These are phyloP conservation scores for Rhinocladiella mackenziei DNA, from an alignment of 2,329 filamentous ascomycete genomes.

Conservation along the genomic window DNA sequence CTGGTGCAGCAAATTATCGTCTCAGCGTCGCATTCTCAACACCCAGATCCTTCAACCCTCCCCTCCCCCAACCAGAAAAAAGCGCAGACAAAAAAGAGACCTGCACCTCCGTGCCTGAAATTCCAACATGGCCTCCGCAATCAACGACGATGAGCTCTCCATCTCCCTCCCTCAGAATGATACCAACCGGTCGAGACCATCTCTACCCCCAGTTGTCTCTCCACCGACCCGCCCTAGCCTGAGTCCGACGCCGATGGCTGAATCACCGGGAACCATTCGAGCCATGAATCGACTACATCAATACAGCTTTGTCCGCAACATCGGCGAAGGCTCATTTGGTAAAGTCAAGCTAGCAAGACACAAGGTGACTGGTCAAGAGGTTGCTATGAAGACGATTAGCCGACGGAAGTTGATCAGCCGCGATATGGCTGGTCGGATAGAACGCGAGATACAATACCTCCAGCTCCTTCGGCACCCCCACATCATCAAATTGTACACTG, in stretches of 20 bases:
- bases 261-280: slow-evolving; percentile 47
- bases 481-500: slow-evolving; percentile 98
- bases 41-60: neutral
- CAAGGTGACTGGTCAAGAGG: slow-evolving; percentile 85
- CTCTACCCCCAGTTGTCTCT: slow-evolving; percentile 27
- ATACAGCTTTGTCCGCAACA: slow-evolving; percentile 83
- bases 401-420: slow-evolving; percentile 92
- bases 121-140: slow-evolving; percentile 35
- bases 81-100: too few relatives aligned
- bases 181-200: slow-evolving; percentile 25
- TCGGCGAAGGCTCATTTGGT: slow-evolving; percentile 95
- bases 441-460: slow-evolving; percentile 96
- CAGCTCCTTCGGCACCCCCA: slow-evolving; percentile 93
- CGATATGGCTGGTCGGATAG: slow-evolving; percentile 96
- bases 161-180: slow-evolving; percentile 35
- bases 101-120: too few relatives aligned
- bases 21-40: neutral
- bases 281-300: slow-evolving; percentile 82
- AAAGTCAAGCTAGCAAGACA: slow-evolving; percentile 98
- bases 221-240: slow-evolving; percentile 22
- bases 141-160: slow-evolving; percentile 39
- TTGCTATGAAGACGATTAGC: slow-evolving; percentile 96
- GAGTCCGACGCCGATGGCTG: slow-evolving; percentile 30
- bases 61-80: too few relatives aligned
- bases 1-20: neutral